These are phyloP conservation scores for Exophiala lecanii-corni DNA, from an alignment of 2,329 filamentous ascomycete genomes.

Conservation along the genomic window DNA sequence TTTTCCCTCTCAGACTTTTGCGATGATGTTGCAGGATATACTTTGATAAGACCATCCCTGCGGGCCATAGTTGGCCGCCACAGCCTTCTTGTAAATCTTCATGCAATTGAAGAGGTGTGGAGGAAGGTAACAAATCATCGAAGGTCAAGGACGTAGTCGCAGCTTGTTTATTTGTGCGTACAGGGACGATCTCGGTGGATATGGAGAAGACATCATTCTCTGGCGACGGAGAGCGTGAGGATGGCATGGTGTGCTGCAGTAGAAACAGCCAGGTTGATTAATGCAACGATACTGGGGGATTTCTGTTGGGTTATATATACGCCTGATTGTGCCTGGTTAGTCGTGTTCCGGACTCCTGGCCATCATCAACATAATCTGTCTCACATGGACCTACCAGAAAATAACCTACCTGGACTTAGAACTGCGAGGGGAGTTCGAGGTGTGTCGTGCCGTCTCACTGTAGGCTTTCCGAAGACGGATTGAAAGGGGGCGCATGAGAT, in stretches of 20 bases:
- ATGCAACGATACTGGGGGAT: too few relatives aligned
- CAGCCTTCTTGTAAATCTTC: slow-evolving; percentile 86
- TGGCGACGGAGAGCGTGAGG: slow-evolving; percentile 26
- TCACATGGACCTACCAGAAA: too few relatives aligned
- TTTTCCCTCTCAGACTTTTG: slow-evolving; percentile 42
- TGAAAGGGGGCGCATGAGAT: too few relatives aligned
- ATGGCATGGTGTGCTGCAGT: slow-evolving; percentile 9
- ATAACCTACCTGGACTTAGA: too few relatives aligned
- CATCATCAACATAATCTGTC: too few relatives aligned
- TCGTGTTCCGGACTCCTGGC: too few relatives aligned
- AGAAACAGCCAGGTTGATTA: too few relatives aligned
- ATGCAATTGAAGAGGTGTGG: slow-evolving; percentile 63
- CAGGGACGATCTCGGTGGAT: slow-evolving; percentile 53
- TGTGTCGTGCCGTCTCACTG: too few relatives aligned
- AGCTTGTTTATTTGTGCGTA: slow-evolving; percentile 49
- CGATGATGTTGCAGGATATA: slow-evolving; percentile 62
- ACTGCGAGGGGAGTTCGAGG: too few relatives aligned
- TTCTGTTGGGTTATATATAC: too few relatives aligned
- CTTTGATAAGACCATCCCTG: slow-evolving; percentile 79
- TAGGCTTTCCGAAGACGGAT: too few relatives aligned
- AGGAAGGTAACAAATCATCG: slow-evolving; percentile 64
- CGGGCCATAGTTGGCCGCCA: slow-evolving; percentile 91
- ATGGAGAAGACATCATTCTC: slow-evolving; percentile 38
- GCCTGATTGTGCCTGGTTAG: too few relatives aligned
- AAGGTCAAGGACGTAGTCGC: slow-evolving; percentile 57